phyloP scores from a whole-genome alignment of 768 basidiomycete species.

The Boletus pseudopeckii region DNA sequence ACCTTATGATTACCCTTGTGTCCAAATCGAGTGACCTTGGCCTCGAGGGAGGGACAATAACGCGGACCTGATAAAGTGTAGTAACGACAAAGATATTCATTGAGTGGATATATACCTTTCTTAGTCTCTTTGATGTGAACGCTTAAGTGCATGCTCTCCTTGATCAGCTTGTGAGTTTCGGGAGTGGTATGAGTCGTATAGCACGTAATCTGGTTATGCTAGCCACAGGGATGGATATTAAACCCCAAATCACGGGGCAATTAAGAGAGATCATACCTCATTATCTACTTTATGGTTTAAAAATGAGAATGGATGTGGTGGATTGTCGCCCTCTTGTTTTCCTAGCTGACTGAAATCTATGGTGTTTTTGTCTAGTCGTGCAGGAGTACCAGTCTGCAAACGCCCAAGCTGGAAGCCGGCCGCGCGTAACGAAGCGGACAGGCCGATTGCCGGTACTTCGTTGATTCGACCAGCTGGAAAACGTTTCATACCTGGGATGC shows the following conservation, averaged over 20 bases:
- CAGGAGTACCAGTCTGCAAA: constrained; percentile 85
- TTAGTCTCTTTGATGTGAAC: constrained; percentile 87
- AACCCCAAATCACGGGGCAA: neutral
- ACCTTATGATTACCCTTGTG: constrained; percentile 68
- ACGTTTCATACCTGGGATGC: constrained; percentile 53
- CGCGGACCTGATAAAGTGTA: constrained; percentile 58
- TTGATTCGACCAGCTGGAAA: constrained; percentile 77
- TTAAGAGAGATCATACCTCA: constrained; percentile 42
- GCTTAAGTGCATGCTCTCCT: constrained; percentile 70
- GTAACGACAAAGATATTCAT: neutral
- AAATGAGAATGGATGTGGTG: constrained; percentile 74
- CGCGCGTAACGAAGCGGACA: constrained; percentile 68
- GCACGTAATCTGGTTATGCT: constrained; percentile 75
- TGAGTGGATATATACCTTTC: constrained; percentile 51
- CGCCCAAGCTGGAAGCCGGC: constrained; percentile 83
- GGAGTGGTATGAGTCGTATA: constrained; percentile 72
- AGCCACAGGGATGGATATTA: neutral
- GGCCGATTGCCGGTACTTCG: constrained; percentile 66
- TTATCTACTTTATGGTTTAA: constrained; percentile 67
- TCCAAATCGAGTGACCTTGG: constrained; percentile 78
- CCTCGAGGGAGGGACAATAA: constrained; percentile 89
- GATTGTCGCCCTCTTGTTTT: constrained; percentile 62
- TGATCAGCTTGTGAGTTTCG: constrained; percentile 70
- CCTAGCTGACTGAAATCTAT: constrained; percentile 66
- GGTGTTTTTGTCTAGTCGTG: constrained; percentile 64